Percentiles rank a stretch among this genome's conserved stretches.
These are phyloP conservation scores for Mucor sp. DNA, from an alignment of 371 early-diverging fungal species.

Conservation along the genomic window DNA sequence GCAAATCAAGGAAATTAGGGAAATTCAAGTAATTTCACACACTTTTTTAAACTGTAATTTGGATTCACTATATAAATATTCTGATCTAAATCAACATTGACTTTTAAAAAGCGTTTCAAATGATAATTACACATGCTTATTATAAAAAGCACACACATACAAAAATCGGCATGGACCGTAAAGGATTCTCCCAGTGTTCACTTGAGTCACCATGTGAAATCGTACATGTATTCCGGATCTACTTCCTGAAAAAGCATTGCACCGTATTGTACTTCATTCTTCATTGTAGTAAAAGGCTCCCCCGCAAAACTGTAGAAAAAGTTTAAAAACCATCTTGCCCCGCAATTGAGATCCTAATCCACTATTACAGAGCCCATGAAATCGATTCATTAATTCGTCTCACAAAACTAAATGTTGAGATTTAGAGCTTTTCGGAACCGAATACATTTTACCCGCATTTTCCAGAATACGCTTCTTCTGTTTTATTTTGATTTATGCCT, in stretches of 20 bases:
- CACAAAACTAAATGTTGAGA: background rate
- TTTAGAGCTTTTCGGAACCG: background rate
- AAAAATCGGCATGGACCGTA: background rate
- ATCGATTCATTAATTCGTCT: background rate
- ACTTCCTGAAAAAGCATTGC: background rate
- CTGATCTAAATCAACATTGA: background rate
- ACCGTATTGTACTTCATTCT: background rate
- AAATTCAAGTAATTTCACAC: background rate
- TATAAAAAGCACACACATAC: background rate
- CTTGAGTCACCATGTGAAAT: background rate
- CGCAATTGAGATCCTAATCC: background rate
- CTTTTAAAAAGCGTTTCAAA: background rate
- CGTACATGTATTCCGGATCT: background rate
- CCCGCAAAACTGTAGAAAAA: background rate
- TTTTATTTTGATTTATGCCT: slow-evolving; percentile 20
- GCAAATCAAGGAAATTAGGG: background rate
- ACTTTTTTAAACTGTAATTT: background rate
- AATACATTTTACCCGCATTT: slow-evolving; percentile 4
- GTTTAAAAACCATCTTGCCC: background rate
- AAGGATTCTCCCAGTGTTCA: background rate
- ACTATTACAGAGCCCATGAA: background rate
- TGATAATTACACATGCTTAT: background rate
- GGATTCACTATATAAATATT: background rate
- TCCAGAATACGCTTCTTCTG: slow-evolving; percentile 28
- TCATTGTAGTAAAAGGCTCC: background rate